Base-by-base conservation (phyloP, 2,329 filamentous ascomycete species). In the Alternaria consortialis region DNA sequence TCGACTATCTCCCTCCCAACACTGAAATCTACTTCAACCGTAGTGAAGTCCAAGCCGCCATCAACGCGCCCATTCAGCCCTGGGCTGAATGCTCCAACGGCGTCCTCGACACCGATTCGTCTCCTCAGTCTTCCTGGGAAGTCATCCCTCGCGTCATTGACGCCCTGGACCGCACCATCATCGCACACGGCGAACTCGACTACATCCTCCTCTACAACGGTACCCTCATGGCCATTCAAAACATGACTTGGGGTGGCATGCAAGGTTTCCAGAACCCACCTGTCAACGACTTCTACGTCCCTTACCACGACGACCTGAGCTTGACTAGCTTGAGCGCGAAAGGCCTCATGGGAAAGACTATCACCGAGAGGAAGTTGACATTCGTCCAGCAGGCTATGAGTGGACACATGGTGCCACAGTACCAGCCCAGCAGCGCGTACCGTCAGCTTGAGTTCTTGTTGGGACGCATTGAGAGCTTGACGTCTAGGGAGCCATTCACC, bases 341-440 rank as follows among this genome's bases (percentile, higher is more conserved):
- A 1, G 92, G 92, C 2, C 83, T 91, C 1, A 83, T 93, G 74
- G 93, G 93, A 0, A 88, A 86, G 0, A 85, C 85, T 15, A 87
- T 91, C 68, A 90, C 88, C 0, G 93, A 96, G 82, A 84, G 92
- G 42, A 91, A 91, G 0, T 79, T 97, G 47, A 95, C 91, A 0
- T 91, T 87, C 66, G 87, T 88, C 3, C 85, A 85, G 32, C 84
- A 93, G 56, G 83, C 86, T 39, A 73, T 90, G 11, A 81, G 84
- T 0, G 92, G 92, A 0, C 90, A 94, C 78, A 90, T 89, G 84
- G 79, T 86, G 6, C 85, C 85, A 0, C 87, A 91, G 76, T 93
- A 91, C 71, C 85, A 87, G 17, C 89, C 91, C 0, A 85, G 84
- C 13, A 89, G 88, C 0, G 85, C 89, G 0, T 92, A 91, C 73